These are phyloP conservation scores for Ophiostoma sp. DNA, from an alignment of 2,329 filamentous ascomycete genomes.

Conservation along the genomic window DNA sequence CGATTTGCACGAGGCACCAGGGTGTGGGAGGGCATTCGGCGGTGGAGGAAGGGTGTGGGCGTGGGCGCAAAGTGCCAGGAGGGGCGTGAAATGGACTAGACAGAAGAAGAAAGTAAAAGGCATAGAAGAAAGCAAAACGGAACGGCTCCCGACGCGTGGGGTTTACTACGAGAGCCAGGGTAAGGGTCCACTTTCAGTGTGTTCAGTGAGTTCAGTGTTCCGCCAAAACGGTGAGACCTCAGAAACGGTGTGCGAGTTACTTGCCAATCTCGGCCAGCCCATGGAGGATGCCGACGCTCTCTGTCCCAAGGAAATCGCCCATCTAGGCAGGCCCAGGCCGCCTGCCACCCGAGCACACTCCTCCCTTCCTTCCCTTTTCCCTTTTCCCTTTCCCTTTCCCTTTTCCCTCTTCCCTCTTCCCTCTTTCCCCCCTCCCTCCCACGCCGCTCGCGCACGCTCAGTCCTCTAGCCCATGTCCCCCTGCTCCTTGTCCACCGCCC, in stretches of 20 bases:
- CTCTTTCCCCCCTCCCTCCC: too few relatives aligned
- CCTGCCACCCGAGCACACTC: neutral
- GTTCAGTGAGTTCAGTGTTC: neutral
- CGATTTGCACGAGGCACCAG: too few relatives aligned
- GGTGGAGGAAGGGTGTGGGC: neutral
- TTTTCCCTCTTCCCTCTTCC: neutral
- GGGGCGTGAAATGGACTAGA: neutral
- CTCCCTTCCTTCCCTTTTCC: neutral
- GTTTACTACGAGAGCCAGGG: neutral
- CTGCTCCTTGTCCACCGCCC: neutral
- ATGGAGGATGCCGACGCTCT: conserved; percentile 1
- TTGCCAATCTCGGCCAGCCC: neutral
- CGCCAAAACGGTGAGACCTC: conserved; percentile 1
- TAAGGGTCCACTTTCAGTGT: neutral
- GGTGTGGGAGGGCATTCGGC: too few relatives aligned
- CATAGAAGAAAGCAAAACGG: neutral
- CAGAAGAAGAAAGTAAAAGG: neutral
- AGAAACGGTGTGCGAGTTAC: neutral
- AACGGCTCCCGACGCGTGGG: conserved; percentile 6
- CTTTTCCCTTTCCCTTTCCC: neutral
- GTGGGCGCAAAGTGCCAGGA: neutral
- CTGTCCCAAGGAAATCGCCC: neutral
- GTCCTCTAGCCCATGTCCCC: neutral
- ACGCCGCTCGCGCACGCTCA: neutral
- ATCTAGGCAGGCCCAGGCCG: neutral